A percentile compares a stretch with the other conserved stretches of the same genome.
phyloP scores from a whole-genome alignment of 305 asterid genomes.

The Euphrasia arctica region DNA sequence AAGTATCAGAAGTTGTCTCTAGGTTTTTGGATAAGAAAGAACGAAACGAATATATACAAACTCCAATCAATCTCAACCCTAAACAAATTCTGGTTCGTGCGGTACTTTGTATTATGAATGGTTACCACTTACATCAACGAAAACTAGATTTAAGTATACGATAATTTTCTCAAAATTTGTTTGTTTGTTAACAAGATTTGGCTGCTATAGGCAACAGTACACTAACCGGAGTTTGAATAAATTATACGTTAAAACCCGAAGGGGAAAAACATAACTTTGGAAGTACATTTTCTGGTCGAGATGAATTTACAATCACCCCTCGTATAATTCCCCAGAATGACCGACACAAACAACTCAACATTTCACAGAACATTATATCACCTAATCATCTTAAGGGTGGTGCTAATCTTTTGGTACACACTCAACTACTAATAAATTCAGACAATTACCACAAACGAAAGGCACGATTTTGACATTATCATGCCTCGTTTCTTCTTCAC shows the following conservation, averaged over 20 bases:
- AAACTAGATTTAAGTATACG: neutral
- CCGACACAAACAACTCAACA: neutral
- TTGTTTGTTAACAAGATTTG: neutral
- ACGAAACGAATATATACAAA: neutral
- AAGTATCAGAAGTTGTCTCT: neutral
- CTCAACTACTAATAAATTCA: no score
- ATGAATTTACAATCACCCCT: neutral
- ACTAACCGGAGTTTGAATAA: neutral
- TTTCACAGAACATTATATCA: slow-evolving; percentile 4
- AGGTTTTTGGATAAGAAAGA: neutral
- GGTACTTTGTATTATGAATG: neutral
- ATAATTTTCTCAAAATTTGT: neutral
- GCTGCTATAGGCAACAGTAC: slow-evolving; percentile 1
- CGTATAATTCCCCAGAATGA: neutral
- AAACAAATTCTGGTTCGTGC: neutral
- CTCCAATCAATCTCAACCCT: neutral
- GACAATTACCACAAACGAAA: no score
- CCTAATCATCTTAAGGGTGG: neutral
- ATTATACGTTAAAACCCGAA: neutral
- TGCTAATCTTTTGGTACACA: no score
- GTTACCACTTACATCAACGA: neutral
- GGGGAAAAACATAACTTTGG: neutral
- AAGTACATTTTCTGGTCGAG: neutral
- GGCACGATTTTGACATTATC: no score
- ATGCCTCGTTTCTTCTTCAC: no score